Base-by-base conservation (phyloP, 2,329 filamentous ascomycete genomes). In the Sordariomycetes sp. region DNA sequence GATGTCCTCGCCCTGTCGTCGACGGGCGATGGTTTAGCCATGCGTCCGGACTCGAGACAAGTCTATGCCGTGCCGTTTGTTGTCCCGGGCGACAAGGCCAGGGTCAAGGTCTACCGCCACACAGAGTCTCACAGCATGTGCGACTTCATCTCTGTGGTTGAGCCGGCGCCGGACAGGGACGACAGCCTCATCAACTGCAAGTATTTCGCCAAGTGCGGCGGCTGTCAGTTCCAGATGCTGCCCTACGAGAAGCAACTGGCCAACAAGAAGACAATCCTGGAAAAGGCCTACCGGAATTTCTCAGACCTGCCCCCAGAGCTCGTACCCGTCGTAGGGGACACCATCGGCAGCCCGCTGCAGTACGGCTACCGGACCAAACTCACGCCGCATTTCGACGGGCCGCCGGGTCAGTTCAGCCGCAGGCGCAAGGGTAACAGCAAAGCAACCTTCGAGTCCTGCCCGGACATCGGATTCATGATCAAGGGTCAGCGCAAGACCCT, bases 221-320 rank as follows among this genome's bases (percentile, higher is more conserved):
- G 92, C 21, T 98, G 92, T 54, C 92, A 98, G 60, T 88, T 96
- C 57, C 92, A 98, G 64, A 95, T 96, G 86, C 74, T 98, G 42
- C 77, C 86, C 35, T 96, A 96, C 57, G 61, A 72, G 20, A 82
- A 87, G 47, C 92, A 98, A 57, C 74, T 98, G 19, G 68, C 67
- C 29, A 81, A 90, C 59, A 98, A 98, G 66, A 79, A 74, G 53
- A 71, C 73, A 39, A 82, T 96, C 40, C 79, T 98, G 30, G 85
- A 94, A 50, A 93, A 92, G 53, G 92, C 92, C 7, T 98, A 84
- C 64, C 71, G 68, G 41, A 90, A 94, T 64, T 98, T 96, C 61
- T 93, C 88, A 11, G 77, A 86, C 40, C 68, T 98, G 6, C 70
- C 82, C 1, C 74, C 82, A 0, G 78, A 83, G 39, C 65, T 83